Evolutionary conservation across 2,329 filamentous ascomycete genomes (phyloP), one percentile per base, ranked within the genome.

Genomic region (Aspergillus sp.): DNA sequence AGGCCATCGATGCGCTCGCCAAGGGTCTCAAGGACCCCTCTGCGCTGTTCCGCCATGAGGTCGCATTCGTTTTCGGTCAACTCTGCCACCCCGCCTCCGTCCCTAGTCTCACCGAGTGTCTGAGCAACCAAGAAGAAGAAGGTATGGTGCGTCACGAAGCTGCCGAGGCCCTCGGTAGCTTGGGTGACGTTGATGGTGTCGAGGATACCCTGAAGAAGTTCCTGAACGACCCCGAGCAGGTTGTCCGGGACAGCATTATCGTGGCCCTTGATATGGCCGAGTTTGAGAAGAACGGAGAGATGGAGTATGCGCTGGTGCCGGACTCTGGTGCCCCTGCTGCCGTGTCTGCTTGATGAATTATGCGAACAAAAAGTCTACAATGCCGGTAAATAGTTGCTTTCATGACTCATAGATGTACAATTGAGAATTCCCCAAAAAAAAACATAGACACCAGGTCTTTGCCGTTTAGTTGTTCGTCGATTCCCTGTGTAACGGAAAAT

Each of bases 91-190:
- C 95, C 1, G 94, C 94, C n/a, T 96, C 92, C 1, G 97, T 99
- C 67, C 93, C 95, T 3, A 91, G 91, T 61, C 85, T 99, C 60
- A 89, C 90, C 15, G 86, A 86, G 54, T 88, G 90, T 1, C 82
- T 99, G 61, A 90, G 90, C 70, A 84, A 99, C 75, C 80, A 85
- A 52, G 82, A 90, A 58, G 95, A 99, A 80, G 90, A 87, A 23
- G 92, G 93, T 71, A 99, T 99, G 95, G 95, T 99, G 59, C 88
- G 95, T 59, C 95, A 99, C 73, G 95, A 99, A 79, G 96, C 95
- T 52, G 95, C 96, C 1, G 95, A 99, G 80, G 95, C 95, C 23
- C 86, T 99, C 25, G 95, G 95, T 25, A 96, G 93, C 71, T 83
- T 99, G 32, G 96, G 95, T 23, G 92, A 96, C 21, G 93, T 97